Base-by-base conservation (phyloP, 169 alveolate species). In the Babesia ovata region DNA sequence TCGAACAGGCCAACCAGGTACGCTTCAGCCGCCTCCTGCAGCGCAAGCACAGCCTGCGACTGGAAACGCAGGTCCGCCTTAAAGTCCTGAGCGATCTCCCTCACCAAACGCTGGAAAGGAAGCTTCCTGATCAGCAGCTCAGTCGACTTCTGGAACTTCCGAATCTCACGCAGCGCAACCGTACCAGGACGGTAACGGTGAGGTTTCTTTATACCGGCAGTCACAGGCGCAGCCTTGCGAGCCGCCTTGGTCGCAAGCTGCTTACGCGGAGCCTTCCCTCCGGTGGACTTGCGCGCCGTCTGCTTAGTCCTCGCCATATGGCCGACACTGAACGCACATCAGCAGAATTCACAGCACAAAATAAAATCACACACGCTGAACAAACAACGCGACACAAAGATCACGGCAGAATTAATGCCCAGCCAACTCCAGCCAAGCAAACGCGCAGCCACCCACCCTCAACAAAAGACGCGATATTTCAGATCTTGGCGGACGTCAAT, bases 181-280 rank as follows among this genome's bases (percentile, higher is more conserved):
- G 99, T 97, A 75, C 99, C 99, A 28, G 99, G 99, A 74, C 99
- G 96, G 95, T 96, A 98, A 84, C 99, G 92, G 74, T 97, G 99
- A 54, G 99, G 99, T 86, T 97, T 97, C 92, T 97, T 98, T 81
- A 96, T 92, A 67, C 99, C 99, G 22, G 98, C 97, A 0, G 98
- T 86, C 22, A 96, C 95, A 52, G 98, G 98, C 44, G 99, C 99
- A 22, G 99, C 92, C 88, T 98, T 97, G 77, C 99, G 91, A n/a
- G 99, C 99, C 21, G 99, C 99, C 90, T 98, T 98, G 62, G 98
- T 92, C 42, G 99, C 99, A 63, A 98, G 87, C 86, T 96, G 98
- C 79, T 98, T 97, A 67, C 99, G 90, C 53, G 99, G 99, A 45
- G 99, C 99, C 86, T 98, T 96, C 50, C 98, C 98, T 61, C 99